These are phyloP conservation scores for Dimargaris xerosporica DNA, from an alignment of 192 early-diverging fungal genomes.

Conservation along the genomic window DNA sequence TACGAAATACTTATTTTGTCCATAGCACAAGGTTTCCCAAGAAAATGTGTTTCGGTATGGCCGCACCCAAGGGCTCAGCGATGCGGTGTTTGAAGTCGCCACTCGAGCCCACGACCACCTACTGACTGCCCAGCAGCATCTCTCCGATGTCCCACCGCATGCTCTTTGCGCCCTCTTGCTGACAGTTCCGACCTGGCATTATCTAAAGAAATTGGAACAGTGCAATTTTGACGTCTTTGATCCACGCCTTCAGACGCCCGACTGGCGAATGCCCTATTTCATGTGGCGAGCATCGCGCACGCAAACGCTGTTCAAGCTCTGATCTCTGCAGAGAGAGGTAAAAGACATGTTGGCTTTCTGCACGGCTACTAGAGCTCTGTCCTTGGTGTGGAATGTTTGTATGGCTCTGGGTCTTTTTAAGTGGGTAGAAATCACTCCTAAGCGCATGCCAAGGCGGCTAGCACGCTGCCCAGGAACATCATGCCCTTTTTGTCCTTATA, in stretches of 20 bases:
- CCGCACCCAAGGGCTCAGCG: background rate
- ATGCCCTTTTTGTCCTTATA: no score
- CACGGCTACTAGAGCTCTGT: background rate
- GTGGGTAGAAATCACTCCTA: background rate
- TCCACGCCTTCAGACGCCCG: background rate
- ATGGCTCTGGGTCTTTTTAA: background rate
- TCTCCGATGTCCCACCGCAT: background rate
- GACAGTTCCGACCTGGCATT: background rate
- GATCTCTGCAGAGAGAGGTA: background rate
- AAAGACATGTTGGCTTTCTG: background rate
- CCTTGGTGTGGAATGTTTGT: background rate
- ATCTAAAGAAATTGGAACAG: background rate
- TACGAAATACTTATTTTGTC: background rate
- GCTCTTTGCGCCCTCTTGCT: background rate
- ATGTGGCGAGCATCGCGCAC: slow-evolving; percentile 1
- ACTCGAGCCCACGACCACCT: slow-evolving; percentile 9
- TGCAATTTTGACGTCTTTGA: slow-evolving; percentile 9
- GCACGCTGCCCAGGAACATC: no score
- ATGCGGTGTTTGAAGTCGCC: slow-evolving; percentile 10
- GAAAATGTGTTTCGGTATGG: slow-evolving; percentile 8
- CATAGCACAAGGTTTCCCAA: slow-evolving; percentile 8
- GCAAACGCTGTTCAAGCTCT: background rate
- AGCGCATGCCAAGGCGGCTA: no score
- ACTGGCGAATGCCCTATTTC: slow-evolving; percentile 6
- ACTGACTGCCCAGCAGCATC: slow-evolving; percentile 8